Evolutionary conservation across 73 alveolate species (phyloP).

Genomic region (Paramecium sexaurelia): DNA sequence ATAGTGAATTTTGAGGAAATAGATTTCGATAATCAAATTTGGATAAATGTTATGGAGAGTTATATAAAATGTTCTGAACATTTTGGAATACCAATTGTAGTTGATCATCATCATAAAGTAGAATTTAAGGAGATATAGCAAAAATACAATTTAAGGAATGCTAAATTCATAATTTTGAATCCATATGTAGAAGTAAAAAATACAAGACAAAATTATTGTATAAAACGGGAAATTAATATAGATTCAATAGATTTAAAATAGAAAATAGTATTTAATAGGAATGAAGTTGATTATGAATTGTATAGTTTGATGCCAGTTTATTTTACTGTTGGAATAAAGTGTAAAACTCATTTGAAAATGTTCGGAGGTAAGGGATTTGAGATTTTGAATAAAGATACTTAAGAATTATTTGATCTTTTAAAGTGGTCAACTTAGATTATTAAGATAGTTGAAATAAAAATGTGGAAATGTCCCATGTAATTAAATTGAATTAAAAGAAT

Average conservation of each 20-base stretch:
- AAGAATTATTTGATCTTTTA: background rate
- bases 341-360: background rate
- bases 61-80: background rate
- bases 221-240: background rate
- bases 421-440: background rate
- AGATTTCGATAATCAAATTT: background rate
- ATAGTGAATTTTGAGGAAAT: background rate
- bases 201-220: background rate
- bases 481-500: background rate
- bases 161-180: background rate
- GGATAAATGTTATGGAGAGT: background rate
- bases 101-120: background rate
- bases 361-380: background rate
- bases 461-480: slow-evolving; percentile 35
- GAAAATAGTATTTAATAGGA: background rate
- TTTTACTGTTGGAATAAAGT: background rate
- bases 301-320: background rate
- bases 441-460: background rate
- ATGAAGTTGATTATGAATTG: background rate
- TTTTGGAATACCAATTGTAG: background rate
- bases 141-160: background rate
- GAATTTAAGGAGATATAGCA: background rate
- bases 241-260: background rate
- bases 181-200: background rate
- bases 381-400: background rate